phyloP scores from a whole-genome alignment of 2,329 filamentous ascomycete genomes.

The Saccharata proteae region DNA sequence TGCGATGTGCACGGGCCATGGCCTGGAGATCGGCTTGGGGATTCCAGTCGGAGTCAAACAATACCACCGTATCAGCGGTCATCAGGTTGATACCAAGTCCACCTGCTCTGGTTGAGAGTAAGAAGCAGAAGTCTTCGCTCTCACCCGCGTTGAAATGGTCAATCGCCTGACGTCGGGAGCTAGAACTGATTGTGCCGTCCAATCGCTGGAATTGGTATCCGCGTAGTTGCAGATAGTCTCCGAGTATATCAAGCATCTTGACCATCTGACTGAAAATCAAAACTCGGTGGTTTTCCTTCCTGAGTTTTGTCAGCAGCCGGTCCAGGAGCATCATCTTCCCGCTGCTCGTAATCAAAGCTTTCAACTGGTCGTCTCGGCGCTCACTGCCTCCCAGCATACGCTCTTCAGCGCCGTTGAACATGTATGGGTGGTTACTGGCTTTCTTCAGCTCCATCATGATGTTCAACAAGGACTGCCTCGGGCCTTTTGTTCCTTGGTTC shows the following conservation, averaged over 20 bases:
- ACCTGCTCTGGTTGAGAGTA: constrained; percentile 88
- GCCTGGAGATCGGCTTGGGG: constrained; percentile 95
- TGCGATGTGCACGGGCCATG: constrained; percentile 96
- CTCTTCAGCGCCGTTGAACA: constrained; percentile 91
- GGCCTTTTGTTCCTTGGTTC: constrained; percentile 77
- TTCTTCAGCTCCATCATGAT: constrained; percentile 99
- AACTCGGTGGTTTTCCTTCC: constrained; percentile 85
- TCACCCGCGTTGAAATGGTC: constrained; percentile 97
- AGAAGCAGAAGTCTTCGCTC: constrained; percentile 91
- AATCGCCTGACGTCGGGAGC: constrained; percentile 80
- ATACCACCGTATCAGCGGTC: constrained; percentile 94
- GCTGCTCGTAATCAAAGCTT: constrained; percentile 88
- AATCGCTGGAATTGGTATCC: constrained; percentile 94
- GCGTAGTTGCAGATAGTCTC: constrained; percentile 82
- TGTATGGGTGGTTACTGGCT: constrained; percentile 95
- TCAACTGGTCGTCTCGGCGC: constrained; percentile 79
- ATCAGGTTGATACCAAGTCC: constrained; percentile 98
- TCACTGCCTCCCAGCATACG: constrained; percentile 70
- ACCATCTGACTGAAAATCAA: constrained; percentile 99
- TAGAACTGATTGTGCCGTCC: constrained; percentile 86
- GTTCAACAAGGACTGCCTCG: constrained; percentile 90
- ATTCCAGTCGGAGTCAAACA: constrained; percentile 99
- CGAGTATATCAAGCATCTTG: constrained; percentile 91
- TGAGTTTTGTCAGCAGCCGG: constrained; percentile 85
- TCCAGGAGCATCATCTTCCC: constrained; percentile 99